Evolutionary conservation across 345 rosid species (phyloP).

Genomic region (Firmiana major): DNA sequence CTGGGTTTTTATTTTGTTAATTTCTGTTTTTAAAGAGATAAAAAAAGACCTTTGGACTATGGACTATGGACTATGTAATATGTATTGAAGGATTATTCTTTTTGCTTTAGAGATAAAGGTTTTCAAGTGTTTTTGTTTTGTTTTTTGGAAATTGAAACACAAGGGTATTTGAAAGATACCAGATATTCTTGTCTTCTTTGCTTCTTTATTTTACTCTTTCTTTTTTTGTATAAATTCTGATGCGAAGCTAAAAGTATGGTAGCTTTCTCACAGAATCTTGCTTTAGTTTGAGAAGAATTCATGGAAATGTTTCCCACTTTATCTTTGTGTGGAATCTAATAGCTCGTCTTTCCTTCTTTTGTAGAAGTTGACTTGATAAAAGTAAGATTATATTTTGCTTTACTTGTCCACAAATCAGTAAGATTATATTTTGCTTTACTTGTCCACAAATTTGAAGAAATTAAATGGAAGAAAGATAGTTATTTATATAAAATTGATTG

Average conservation of each 20-base stretch:
- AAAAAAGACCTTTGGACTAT: neutral
- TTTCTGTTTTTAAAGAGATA: neutral
- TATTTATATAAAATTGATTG: neutral
- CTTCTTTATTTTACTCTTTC: neutral
- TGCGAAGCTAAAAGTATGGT: slow-evolving; percentile 6
- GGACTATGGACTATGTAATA: neutral
- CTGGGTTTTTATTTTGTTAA: neutral
- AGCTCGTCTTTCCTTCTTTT: neutral
- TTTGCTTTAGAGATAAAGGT: too few species aligned
- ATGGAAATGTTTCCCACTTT: neutral
- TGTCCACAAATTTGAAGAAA: neutral
- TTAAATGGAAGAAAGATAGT: neutral
- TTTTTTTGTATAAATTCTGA: neutral
- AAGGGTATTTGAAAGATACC: slow-evolving; percentile 16
- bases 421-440: neutral
- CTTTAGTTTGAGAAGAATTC: neutral
- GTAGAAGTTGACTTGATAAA: neutral
- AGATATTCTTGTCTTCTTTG: slow-evolving; percentile 16
- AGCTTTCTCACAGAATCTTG: slow-evolving; percentile 11
- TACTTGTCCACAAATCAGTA: neutral
- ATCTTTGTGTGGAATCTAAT: neutral
- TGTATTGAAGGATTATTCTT: neutral
- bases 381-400: neutral
- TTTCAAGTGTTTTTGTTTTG: too few species aligned
- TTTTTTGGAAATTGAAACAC: neutral